Evolutionary conservation across 768 basidiomycete genomes (phyloP), one percentile per base, ranked within the genome.

Genomic region (Auriscalpium vulgare): DNA sequence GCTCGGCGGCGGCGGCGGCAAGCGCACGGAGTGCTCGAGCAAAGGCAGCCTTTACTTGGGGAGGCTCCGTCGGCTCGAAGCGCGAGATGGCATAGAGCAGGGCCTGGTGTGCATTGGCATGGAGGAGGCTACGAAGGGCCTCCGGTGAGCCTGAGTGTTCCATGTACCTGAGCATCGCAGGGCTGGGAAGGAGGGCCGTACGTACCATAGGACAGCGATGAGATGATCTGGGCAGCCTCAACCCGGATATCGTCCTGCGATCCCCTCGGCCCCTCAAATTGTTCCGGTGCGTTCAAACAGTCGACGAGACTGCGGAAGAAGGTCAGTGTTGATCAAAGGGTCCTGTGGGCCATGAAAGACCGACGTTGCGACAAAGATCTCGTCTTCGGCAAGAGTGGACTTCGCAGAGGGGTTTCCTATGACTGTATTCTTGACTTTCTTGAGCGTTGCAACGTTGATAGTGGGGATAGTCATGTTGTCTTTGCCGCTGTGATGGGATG

Each of bases 321-420:
- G 37, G 47, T 29, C 11, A 17, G 43, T 40, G 29, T 56, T 34
- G 43, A 36, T 47, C 55, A 51, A 10, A 8, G 51, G 45, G 35
- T 16, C 47, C 19, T 46, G 14, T 16, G 34, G 35, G 51, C 16
- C 50, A 52, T 17, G 13, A 35, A 10, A 36, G 35, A 72, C 78
- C 63, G 61, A 87, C 84, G 71, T 74, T 60, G 74, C 72, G 16
- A 91, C 71, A 63, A 84, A 82, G 3, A 64, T 67, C 11, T 76
- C 71, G 60, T 91, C 85, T 45, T 74, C 69, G 1, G 83, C 80
- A 1, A 88, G 69, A 13, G 76, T 67, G 2, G 74, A 65, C 66
- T 91, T 91, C 1, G 86, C 85, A 0, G 81, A 78, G 0, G 87
- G 88, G 59, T 90, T 91, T 1, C 89, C 89, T 40, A 91, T 90